Percentiles rank a stretch among this genome's conserved stretches.
phyloP scores from a whole-genome alignment of 257 asterid species.

The Plantago major region DNA sequence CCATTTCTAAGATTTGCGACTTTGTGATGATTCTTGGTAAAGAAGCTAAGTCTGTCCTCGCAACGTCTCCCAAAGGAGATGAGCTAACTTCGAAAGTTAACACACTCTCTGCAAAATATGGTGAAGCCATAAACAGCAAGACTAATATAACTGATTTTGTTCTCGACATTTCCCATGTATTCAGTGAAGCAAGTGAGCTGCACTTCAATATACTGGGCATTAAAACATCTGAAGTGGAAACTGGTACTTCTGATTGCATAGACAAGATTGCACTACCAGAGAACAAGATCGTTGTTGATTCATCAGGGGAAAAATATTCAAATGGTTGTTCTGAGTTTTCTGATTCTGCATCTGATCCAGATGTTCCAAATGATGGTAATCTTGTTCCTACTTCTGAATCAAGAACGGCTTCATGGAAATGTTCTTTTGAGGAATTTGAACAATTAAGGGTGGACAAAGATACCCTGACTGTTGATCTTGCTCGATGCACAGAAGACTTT shows the following conservation, averaged over 20 bases:
- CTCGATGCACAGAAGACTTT: constrained; percentile 44
- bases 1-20: constrained; percentile 59
- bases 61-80: constrained; percentile 46
- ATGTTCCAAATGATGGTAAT: constrained; percentile 68
- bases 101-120: constrained; percentile 50
- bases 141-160: constrained; percentile 51
- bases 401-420: constrained; percentile 60
- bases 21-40: constrained; percentile 62
- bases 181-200: constrained; percentile 61
- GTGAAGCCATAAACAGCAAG: constrained; percentile 36
- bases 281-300: constrained; percentile 49
- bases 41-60: constrained; percentile 60
- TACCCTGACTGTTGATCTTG: constrained; percentile 56
- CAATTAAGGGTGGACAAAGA: constrained; percentile 75
- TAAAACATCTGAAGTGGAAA: constrained; percentile 65
- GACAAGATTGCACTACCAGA: constrained; percentile 91
- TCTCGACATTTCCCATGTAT: constrained; percentile 58
- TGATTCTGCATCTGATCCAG: constrained; percentile 75
- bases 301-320: constrained; percentile 46
- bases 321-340: constrained; percentile 62
- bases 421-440: constrained; percentile 82
- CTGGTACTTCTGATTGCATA: constrained; percentile 66
- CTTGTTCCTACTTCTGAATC: constrained; percentile 76
- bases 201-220: constrained; percentile 68
- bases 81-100: constrained; percentile 44